Conservation (phyloP, 2,329 filamentous ascomycete species). For the Colletotrichum filicis region DNA sequence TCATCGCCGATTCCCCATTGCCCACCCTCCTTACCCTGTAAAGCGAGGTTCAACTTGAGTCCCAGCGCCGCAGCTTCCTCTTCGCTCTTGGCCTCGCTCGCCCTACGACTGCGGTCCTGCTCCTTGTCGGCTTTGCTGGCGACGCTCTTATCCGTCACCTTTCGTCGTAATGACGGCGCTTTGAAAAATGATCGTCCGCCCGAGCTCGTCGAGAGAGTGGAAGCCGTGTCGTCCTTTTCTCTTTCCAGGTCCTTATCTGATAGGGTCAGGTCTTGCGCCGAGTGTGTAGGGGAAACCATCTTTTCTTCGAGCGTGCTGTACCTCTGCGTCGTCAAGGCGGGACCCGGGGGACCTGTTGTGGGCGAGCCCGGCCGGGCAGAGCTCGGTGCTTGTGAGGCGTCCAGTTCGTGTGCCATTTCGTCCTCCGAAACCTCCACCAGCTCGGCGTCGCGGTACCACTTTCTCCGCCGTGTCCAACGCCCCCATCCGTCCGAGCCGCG, state of each 20-base stretch:
- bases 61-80: conserved; percentile 56
- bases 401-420: conserved; percentile 38
- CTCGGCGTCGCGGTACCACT: conserved; percentile 97
- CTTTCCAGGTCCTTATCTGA: conserved; percentile 30
- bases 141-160: conserved; percentile 46
- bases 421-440: conserved; percentile 76
- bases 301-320: conserved; percentile 51
- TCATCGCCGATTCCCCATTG: conserved; percentile 88
- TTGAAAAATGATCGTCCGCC: conserved; percentile 52
- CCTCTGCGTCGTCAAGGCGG: conserved; percentile 38
- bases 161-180: conserved; percentile 52
- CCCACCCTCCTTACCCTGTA: conserved; percentile 66
- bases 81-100: conserved; percentile 55
- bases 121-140: conserved; percentile 45
- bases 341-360: conserved; percentile 25
- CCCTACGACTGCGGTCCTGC: conserved; percentile 45
- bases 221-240: conserved; percentile 54
- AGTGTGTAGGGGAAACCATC: conserved; percentile 46
- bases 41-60: conserved; percentile 59
- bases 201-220: conserved; percentile 60
- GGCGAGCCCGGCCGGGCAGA: conserved; percentile 14
- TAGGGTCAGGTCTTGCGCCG: conserved; percentile 36
- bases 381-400: conserved; percentile 19
- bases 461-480: conserved; percentile 89
- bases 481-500: conserved; percentile 92